Conservation (phyloP, 306 rosid genomes). For the Albizia julibrissin region DNA sequence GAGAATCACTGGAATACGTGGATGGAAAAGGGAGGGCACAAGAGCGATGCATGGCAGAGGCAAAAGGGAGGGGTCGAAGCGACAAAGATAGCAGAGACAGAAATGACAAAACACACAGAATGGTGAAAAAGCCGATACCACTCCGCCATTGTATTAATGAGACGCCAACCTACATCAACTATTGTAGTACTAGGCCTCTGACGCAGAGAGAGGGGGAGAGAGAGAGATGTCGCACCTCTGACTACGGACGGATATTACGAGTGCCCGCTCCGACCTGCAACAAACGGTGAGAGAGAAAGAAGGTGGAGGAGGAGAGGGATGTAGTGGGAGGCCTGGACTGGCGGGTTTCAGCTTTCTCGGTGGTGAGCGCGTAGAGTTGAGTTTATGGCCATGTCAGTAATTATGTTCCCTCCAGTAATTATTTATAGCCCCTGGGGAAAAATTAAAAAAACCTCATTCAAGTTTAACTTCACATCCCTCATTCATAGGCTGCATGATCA, state of each 20-base stretch:
- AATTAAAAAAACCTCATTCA: no score
- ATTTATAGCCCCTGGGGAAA: no score
- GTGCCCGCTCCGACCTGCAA: neutral
- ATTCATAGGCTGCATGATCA: no score
- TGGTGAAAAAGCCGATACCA: slow-evolving; percentile 25
- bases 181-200: neutral
- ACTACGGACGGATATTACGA: neutral
- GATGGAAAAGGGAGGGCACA: slow-evolving; percentile 17
- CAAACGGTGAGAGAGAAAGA: neutral
- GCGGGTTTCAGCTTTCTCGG: neutral
- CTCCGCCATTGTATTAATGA: slow-evolving; percentile 13
- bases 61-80: neutral
- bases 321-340: neutral
- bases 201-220: neutral
- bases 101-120: slow-evolving; percentile 44
- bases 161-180: slow-evolving; percentile 11
- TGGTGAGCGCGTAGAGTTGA: no score
- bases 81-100: slow-evolving; percentile 54
- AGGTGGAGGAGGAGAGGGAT: neutral
- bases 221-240: neutral
- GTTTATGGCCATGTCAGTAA: no score
- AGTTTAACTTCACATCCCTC: no score
- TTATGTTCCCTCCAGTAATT: no score
- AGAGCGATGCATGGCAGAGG: slow-evolving; percentile 16
- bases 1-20: neutral